These are phyloP conservation scores for Pseudozyma hubeiensis DNA, from an alignment of 1,284 basidiomycete species.

Conservation along the genomic window DNA sequence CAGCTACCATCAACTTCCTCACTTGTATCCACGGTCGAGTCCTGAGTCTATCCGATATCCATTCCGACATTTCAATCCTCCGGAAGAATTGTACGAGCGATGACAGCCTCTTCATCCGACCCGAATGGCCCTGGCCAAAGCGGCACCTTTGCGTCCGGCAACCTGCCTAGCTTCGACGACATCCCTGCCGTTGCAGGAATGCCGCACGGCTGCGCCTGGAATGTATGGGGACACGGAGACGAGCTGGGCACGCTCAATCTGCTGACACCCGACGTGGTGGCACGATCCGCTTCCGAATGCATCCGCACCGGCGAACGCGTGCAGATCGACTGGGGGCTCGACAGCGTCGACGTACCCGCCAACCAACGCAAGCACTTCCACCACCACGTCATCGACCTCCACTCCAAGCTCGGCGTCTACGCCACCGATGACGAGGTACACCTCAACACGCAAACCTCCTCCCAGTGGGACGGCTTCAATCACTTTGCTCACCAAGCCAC, in stretches of 20 bases:
- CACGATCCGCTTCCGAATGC: constrained; percentile 31
- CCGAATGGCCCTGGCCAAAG: background rate
- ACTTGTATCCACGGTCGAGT: too few species aligned
- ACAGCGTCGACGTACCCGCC: constrained; percentile 42
- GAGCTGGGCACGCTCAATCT: constrained; percentile 41
- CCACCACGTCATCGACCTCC: constrained; percentile 39
- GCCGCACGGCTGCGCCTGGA: constrained; percentile 49
- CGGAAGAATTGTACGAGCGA: background rate
- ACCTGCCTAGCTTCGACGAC: constrained; percentile 32
- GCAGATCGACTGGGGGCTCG: constrained; percentile 47
- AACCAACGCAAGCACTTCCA: constrained; percentile 33
- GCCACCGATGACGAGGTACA: constrained; percentile 47
- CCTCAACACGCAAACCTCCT: constrained; percentile 49
- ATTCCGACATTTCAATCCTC: too few species aligned
- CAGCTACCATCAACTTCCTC: too few species aligned
- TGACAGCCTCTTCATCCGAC: constrained; percentile 5
- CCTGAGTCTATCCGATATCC: too few species aligned
- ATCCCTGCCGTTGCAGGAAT: constrained; percentile 32
- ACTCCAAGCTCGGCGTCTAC: constrained; percentile 39
- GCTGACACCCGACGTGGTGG: constrained; percentile 31
- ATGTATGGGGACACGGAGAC: constrained; percentile 36
- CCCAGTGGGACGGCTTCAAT: constrained; percentile 50
- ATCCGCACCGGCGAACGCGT: constrained; percentile 43
- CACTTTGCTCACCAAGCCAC: constrained; percentile 42
- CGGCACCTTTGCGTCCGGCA: constrained; percentile 10